Evolutionary conservation across 495 filamentous ascomycete species (phyloP).

Genomic region (Xylaria nigripes): DNA sequence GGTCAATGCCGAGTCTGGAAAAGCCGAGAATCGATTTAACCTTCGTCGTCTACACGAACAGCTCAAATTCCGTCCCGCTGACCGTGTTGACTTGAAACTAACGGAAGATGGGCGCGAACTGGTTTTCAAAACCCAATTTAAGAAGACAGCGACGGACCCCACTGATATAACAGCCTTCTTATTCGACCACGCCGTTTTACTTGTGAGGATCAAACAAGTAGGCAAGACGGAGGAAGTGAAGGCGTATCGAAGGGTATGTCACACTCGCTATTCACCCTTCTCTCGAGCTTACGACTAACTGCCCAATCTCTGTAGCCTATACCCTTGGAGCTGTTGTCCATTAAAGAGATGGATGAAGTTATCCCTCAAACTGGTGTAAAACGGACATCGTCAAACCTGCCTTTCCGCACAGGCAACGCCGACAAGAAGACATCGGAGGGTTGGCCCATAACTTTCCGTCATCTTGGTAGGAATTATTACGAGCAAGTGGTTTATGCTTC

Average conservation of each 20-base stretch:
- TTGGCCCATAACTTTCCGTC: conserved; percentile 94
- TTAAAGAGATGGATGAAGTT: conserved; percentile 93
- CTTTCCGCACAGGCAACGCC: conserved; percentile 46
- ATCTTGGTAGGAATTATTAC: conserved; percentile 94
- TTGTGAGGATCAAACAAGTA: conserved; percentile 75
- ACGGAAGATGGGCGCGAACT: conserved; percentile 90
- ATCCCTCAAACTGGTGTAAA: conserved; percentile 79
- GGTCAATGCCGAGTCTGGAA: conserved; percentile 92
- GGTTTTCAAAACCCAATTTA: conserved; percentile 83
- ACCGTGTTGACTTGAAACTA: conserved; percentile 88
- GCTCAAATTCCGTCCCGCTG: conserved; percentile 76
- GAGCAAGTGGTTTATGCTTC: conserved; percentile 84
- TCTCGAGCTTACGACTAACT: not conserved
- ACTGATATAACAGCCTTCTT: conserved; percentile 89
- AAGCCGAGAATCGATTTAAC: conserved; percentile 97
- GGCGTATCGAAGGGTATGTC: conserved; percentile 72
- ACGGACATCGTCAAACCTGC: conserved; percentile 80
- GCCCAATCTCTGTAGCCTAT: conserved; percentile 54
- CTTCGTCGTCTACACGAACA: conserved; percentile 82
- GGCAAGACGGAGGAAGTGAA: conserved; percentile 92
- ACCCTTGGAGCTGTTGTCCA: conserved; percentile 85
- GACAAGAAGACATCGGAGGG: conserved; percentile 59
- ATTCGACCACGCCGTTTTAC: conserved; percentile 90
- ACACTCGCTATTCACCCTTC: not conserved
- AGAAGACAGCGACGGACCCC: conserved; percentile 80